Evolutionary conservation across 2,329 filamentous ascomycete species (phyloP), one percentile per base, ranked within the genome.

Genomic region (Aspergillus fijiensis): DNA sequence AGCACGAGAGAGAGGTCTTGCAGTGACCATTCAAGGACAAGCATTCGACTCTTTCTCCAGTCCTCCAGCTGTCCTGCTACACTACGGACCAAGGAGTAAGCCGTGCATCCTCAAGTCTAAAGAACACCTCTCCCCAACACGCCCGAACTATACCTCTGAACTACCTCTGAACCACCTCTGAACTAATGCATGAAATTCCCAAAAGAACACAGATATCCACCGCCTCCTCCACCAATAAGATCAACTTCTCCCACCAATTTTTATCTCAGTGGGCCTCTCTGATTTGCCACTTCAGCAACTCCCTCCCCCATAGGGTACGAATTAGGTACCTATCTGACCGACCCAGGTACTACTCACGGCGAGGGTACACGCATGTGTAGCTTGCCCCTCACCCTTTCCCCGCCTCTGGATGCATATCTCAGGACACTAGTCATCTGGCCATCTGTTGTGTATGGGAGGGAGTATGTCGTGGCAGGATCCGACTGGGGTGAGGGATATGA

Each of bases 141-240:
- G 14, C 16, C 49, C 14, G 11, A 53, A 14, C 16, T 35, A 39
- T 23, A 31, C 50, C n/a, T 39, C 14, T 27, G 23, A 23, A 4
- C 23, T 4, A 23, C 23, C 23, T 23, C n/a, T n/a, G n/a, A n/a
- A n/a, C 23, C 4, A 31, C 50, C n/a, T 39, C 12, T 27, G 23
- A 53, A 10, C 53, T 55, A 55, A 55, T 55, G 53, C 53, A 55
- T 33, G 53, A 55, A 49, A 55, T 55, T 31, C 53, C 53, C 53
- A 55, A 55, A 55, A 55, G 35, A 49, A 29, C 53, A 55, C 53
- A 47, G 45, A 48, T 42, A 31, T 47, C 33, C 33, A 12, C 19
- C 29, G 3, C 4, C 23, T 3, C 14, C 14, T 12, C 25, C 23
- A 48, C 53, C 39, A 51, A 55, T 59, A 10, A 29, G 6, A 19